These are phyloP conservation scores for Jamesozyma rosinii DNA, from an alignment of 805 yeast genomes.

Conservation along the genomic window DNA sequence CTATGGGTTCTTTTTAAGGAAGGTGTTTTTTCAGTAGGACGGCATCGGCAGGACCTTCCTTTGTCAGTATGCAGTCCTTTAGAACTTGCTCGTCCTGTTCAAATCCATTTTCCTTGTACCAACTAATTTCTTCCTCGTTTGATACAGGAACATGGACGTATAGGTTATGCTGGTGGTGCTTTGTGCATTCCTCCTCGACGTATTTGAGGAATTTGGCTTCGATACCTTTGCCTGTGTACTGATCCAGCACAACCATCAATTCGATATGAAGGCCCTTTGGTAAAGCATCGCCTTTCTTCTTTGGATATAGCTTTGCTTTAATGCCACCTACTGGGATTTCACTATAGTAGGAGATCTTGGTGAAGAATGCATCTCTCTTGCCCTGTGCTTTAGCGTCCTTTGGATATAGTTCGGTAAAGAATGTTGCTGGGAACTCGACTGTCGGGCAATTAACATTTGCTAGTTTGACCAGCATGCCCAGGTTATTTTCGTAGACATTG, in stretches of 20 bases:
- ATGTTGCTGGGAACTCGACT: constrained; percentile 13
- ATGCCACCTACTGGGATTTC: constrained; percentile 78
- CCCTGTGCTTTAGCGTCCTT: constrained; percentile 5
- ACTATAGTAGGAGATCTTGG: constrained; percentile 44
- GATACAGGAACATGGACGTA: constrained; percentile 44
- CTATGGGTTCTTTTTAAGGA: not conserved
- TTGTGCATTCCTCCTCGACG: constrained; percentile 47
- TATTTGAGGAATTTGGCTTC: constrained; percentile 51
- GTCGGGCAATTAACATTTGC: constrained; percentile 5
- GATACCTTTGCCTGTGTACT: constrained; percentile 53
- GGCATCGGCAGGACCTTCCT: constrained; percentile 15
- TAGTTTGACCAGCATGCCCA: constrained; percentile 20
- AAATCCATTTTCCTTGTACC: constrained; percentile 49
- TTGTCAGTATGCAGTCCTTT: constrained; percentile 1
- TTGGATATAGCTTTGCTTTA: constrained; percentile 43
- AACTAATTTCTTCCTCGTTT: constrained; percentile 36
- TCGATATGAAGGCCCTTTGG: constrained; percentile 57
- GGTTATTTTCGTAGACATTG: constrained; percentile 22
- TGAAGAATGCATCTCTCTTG: constrained; percentile 15
- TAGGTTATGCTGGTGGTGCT: constrained; percentile 34
- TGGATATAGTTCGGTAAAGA: constrained; percentile 19
- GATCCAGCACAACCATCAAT: constrained; percentile 55
- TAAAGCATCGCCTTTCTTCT: constrained; percentile 30
- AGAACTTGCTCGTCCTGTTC: constrained; percentile 17
- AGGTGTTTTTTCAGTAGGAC: constrained; percentile 12